These are phyloP conservation scores for Prunus armeniaca DNA, from an alignment of 306 rosid species.

Conservation along the genomic window DNA sequence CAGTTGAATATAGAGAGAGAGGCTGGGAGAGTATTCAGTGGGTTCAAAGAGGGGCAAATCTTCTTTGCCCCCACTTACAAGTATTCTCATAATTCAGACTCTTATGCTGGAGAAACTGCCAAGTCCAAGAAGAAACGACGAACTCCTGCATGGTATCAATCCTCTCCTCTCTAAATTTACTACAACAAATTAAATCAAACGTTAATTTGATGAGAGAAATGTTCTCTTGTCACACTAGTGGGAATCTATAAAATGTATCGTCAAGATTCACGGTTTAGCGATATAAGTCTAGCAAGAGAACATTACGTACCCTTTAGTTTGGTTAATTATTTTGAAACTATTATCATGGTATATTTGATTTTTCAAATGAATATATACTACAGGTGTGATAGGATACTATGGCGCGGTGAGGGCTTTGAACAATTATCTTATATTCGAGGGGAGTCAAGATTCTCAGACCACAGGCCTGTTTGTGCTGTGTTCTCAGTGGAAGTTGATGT, in stretches of 20 bases:
- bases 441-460: constrained; percentile 86
- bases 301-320: neutral
- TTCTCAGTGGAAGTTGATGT: constrained; percentile 70
- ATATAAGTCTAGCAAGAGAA: neutral
- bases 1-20: constrained; percentile 83
- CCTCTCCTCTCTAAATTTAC: neutral
- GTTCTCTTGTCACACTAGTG: neutral
- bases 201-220: neutral
- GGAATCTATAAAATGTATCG: too few species aligned
- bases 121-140: constrained; percentile 86
- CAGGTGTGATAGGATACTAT: constrained; percentile 88
- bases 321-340: neutral
- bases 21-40: constrained; percentile 70
- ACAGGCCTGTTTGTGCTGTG: constrained; percentile 73
- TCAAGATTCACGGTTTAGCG: too few species aligned
- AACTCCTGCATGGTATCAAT: constrained; percentile 79
- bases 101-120: constrained; percentile 77
- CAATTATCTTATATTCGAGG: constrained; percentile 70
- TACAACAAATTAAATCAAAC: neutral
- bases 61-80: constrained; percentile 83
- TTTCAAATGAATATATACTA: neutral
- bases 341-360: neutral
- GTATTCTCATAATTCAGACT: constrained; percentile 77
- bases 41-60: constrained; percentile 67
- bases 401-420: constrained; percentile 75